phyloP scores from a whole-genome alignment of 164 flowering plant species.

The Vitis cinerea region DNA sequence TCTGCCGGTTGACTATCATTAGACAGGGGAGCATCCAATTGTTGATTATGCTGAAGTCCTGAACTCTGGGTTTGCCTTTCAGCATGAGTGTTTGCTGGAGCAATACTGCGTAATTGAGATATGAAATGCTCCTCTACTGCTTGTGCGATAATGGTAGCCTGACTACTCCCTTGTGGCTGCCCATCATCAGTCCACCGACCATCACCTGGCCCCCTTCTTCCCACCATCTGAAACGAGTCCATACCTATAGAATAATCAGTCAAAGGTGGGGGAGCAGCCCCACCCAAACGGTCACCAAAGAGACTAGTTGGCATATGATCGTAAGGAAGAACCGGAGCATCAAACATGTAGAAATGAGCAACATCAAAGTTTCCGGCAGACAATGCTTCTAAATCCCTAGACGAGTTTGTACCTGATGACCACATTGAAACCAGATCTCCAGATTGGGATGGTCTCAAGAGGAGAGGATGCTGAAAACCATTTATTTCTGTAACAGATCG shows the following conservation, averaged over 20 bases:
- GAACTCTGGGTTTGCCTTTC: slow-evolving; percentile 43
- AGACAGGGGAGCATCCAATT: slow-evolving; percentile 29
- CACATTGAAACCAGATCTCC: slow-evolving; percentile 58
- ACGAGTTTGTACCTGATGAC: slow-evolving; percentile 58
- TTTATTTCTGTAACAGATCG: slow-evolving; percentile 57
- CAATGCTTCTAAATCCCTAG: slow-evolving; percentile 63
- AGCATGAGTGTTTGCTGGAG: slow-evolving; percentile 36
- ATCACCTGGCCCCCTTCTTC: slow-evolving; percentile 81
- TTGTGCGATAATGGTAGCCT: slow-evolving; percentile 78
- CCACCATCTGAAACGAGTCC: slow-evolving; percentile 63
- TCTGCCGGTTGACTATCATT: slow-evolving; percentile 28
- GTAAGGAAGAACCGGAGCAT: slow-evolving; percentile 75
- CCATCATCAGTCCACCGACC: slow-evolving; percentile 98
- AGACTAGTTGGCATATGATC: slow-evolving; percentile 62
- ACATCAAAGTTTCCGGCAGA: slow-evolving; percentile 65
- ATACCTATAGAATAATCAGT: slow-evolving; percentile 79
- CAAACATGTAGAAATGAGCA: slow-evolving; percentile 80
- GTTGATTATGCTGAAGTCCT: slow-evolving; percentile 39
- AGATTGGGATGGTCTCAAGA: slow-evolving; percentile 67
- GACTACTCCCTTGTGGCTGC: slow-evolving; percentile 80
- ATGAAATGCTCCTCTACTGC: slow-evolving; percentile 82
- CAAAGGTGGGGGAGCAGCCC: slow-evolving; percentile 67
- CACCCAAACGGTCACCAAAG: slow-evolving; percentile 64
- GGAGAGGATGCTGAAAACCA: slow-evolving; percentile 90
- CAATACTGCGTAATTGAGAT: slow-evolving; percentile 47